phyloP scores from a whole-genome alignment of 345 rosid species.

The Brassica napus region Da-Ae NC_063450.1:52973501-52974000 shows the following conservation, averaged over 20 bases:
- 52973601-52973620: slow-evolving; percentile 82
- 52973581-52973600: slow-evolving; percentile 76
- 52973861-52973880: slow-evolving; percentile 43
- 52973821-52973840: slow-evolving; percentile 1
- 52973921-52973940: slow-evolving; percentile 57
- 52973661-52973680: slow-evolving; percentile 5
- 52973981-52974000: slow-evolving; percentile 53
- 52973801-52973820: background rate
- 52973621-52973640: slow-evolving; percentile 69
- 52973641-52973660: background rate
- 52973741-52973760: slow-evolving; percentile 59
- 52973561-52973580: slow-evolving; percentile 62
- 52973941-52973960: slow-evolving; percentile 59
- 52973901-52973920: slow-evolving; percentile 92
- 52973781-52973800: slow-evolving; percentile 59
- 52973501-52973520: slow-evolving; percentile 1
- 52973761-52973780: slow-evolving; percentile 64
- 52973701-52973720: slow-evolving; percentile 6
- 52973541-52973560: slow-evolving; percentile 82
- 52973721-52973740: slow-evolving; percentile 20
- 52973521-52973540: slow-evolving; percentile 18
- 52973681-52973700: slow-evolving; percentile 8
- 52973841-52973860: slow-evolving; percentile 25
- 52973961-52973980: slow-evolving; percentile 59
- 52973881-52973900: slow-evolving; percentile 69